Evolutionary conservation across 2,329 filamentous ascomycete species (phyloP).

Genomic region (Camillea tinctor): DNA sequence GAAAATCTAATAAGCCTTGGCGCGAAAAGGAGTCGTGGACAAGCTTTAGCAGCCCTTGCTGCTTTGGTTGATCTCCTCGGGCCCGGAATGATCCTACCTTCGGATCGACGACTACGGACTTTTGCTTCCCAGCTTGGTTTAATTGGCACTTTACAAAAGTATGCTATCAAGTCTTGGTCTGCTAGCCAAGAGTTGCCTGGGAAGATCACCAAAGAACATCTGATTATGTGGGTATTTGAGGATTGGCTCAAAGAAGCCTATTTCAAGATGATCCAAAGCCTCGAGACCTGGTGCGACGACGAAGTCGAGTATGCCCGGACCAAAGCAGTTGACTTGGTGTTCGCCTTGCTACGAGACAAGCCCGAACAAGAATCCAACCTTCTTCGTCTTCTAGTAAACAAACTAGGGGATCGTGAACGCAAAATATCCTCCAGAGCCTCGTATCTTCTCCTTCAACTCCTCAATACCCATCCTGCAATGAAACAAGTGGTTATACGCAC

Average conservation of each 20-base stretch:
- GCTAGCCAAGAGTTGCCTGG: constrained; percentile 69
- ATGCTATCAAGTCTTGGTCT: constrained; percentile 60
- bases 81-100: constrained; percentile 80
- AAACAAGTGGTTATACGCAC: constrained; percentile 81
- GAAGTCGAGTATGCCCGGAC: constrained; percentile 92
- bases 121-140: constrained; percentile 81
- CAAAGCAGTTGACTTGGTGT: constrained; percentile 86
- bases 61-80: constrained; percentile 93
- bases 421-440: constrained; percentile 95
- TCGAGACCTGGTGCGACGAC: constrained; percentile 92
- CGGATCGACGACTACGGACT: constrained; percentile 73
- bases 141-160: constrained; percentile 66
- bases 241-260: constrained; percentile 94
- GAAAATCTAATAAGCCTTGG: constrained; percentile 80
- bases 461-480: constrained; percentile 89
- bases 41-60: constrained; percentile 87
- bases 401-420: constrained; percentile 90
- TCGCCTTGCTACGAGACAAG: constrained; percentile 88
- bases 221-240: constrained; percentile 89
- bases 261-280: constrained; percentile 86
- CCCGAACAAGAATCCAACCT: constrained; percentile 97
- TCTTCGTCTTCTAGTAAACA: constrained; percentile 88
- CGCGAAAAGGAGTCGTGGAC: constrained; percentile 90
- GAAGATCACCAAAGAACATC: constrained; percentile 69
- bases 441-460: constrained; percentile 87